These are phyloP conservation scores for Yamadazyma friedrichii DNA, from an alignment of 1,139 yeast genomes.

Conservation along the genomic window DNA sequence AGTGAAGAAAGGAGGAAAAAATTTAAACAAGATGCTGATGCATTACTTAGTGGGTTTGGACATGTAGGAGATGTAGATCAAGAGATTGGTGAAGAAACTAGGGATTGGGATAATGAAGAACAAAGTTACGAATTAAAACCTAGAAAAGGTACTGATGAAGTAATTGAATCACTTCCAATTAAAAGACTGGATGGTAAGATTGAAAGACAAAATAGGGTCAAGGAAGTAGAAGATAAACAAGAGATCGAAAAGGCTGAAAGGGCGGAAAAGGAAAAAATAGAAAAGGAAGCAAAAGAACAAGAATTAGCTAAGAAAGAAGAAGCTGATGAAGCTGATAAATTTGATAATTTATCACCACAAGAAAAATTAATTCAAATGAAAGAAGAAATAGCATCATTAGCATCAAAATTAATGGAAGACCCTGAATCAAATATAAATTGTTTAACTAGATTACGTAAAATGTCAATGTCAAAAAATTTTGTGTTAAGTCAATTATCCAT, in stretches of 20 bases:
- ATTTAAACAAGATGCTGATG: constrained; percentile 49
- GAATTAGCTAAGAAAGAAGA: constrained; percentile 19
- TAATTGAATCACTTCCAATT: constrained; percentile 79
- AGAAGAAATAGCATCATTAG: constrained; percentile 81
- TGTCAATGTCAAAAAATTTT: constrained; percentile 66
- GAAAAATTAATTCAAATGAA: constrained; percentile 62
- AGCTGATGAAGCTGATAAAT: constrained; percentile 36
- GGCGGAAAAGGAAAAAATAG: constrained; percentile 27
- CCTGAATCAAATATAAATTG: constrained; percentile 82
- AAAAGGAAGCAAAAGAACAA: constrained; percentile 31
- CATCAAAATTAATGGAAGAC: constrained; percentile 76
- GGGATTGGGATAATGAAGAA: constrained; percentile 57
- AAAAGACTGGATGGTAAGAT: constrained; percentile 67
- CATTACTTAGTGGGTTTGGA: constrained; percentile 47
- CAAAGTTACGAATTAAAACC: constrained; percentile 69
- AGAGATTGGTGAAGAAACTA: constrained; percentile 11
- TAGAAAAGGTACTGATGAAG: constrained; percentile 35
- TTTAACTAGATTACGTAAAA: constrained; percentile 67
- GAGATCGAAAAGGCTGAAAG: constrained; percentile 29
- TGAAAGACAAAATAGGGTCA: constrained; percentile 51
- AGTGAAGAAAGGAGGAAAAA: constrained; percentile 50
- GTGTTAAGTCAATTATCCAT: constrained; percentile 73
- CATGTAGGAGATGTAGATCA: constrained; percentile 15
- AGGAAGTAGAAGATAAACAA: constrained; percentile 25
- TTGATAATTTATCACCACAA: constrained; percentile 50